phyloP scores from a whole-genome alignment of 2,329 filamentous ascomycete species.

The Alternaria arbusti region DNA sequence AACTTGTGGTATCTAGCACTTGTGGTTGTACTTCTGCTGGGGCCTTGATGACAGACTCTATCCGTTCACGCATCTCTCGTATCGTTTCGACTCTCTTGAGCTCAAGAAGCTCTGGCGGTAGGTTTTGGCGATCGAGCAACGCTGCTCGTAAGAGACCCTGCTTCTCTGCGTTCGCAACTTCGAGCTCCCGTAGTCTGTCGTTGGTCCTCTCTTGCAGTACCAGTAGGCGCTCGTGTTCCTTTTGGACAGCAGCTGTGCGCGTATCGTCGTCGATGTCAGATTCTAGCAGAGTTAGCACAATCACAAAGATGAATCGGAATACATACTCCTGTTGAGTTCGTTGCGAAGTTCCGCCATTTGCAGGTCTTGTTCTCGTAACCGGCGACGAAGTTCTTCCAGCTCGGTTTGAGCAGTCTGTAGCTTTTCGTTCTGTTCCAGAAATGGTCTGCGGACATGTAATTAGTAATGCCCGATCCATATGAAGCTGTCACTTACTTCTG shows the following conservation, averaged over 20 bases:
- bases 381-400: slow-evolving; percentile 43
- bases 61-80: slow-evolving; percentile 41
- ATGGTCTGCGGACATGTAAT: slow-evolving; percentile 29
- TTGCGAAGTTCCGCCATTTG: slow-evolving; percentile 46
- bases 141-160: slow-evolving; percentile 42
- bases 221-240: slow-evolving; percentile 45
- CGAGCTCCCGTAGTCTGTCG: slow-evolving; percentile 43
- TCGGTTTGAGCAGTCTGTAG: slow-evolving; percentile 44
- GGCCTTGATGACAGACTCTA: slow-evolving; percentile 39
- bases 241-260: slow-evolving; percentile 38
- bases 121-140: slow-evolving; percentile 41
- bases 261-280: slow-evolving; percentile 39
- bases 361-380: slow-evolving; percentile 44
- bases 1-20: slow-evolving; percentile 38
- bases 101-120: slow-evolving; percentile 42
- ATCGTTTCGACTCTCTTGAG: slow-evolving; percentile 41
- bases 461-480: background rate
- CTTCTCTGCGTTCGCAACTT: slow-evolving; percentile 46
- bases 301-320: background rate
- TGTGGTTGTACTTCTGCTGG: slow-evolving; percentile 40
- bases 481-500: slow-evolving; percentile 30
- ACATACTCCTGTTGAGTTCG: slow-evolving; percentile 44
- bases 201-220: slow-evolving; percentile 44
- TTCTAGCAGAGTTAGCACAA: slow-evolving; percentile 20
- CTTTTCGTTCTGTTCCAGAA: slow-evolving; percentile 49